Evolutionary conservation across 1,284 basidiomycete genomes (phyloP), one percentile per base, ranked within the genome.

Genomic region (Chalciporus sp.): DNA sequence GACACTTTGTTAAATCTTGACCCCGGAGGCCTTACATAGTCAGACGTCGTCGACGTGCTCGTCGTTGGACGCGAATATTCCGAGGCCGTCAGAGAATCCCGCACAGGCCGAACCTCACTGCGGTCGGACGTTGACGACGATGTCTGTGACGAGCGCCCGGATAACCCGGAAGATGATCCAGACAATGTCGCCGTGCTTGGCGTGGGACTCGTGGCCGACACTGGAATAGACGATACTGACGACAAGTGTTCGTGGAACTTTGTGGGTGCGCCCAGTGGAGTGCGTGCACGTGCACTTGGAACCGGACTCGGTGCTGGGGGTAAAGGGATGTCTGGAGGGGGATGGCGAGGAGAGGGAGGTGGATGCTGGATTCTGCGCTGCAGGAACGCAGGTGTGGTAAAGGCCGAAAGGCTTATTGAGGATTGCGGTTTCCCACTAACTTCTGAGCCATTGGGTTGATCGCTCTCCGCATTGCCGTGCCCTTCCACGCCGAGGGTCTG

Each of bases 171-270:
- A 5, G 69, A 70, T 19, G 69, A 71, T 40, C 49, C 69, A 7
- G 66, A 68, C n/a, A 61, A 54, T 3, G 69, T 58, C 8, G 17
- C 12, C n/a, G 37, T 52, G 39, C 67, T 69, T 11, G 50, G 53
- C 6, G 62, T 57, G 26, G 58, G 56, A 40, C 57, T 61, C 42
- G 52, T 45, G 14, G 62, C 43, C 9, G 28, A 64, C 17, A 46
- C 19, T 0, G 67, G 56, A 35, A 63, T 47, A 2, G 63, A 69
- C 2, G 70, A 68, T 5, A 69, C 52, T 1, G 67, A 68, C n/a
- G 68, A 68, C 44, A 68, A 52, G 40, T 72, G 70, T 17, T 68
- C 70, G 33, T 71, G 67, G 59, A 72, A 68, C 44, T 71, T 72
- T 8, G 67, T 70, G 28, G 52, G 40, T 4, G 55, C 27, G 19